Conservation (phyloP, 208 protist genomes). For the Herpetomonas tarakana region DNA sequence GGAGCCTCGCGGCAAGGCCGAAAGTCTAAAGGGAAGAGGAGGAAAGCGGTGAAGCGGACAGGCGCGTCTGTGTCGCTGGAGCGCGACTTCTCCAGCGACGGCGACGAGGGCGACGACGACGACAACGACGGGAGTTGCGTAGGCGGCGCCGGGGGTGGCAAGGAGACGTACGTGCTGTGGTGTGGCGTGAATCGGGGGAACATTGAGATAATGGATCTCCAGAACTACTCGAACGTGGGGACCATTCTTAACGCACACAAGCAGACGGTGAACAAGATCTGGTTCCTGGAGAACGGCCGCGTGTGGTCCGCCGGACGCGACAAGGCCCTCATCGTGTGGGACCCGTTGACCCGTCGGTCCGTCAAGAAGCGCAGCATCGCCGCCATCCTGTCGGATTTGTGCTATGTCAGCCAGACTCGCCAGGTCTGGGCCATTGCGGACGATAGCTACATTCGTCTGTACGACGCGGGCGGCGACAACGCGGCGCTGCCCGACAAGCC, state of each 20-base stretch:
- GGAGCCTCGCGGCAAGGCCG: constrained; percentile 11
- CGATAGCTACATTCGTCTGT: constrained; percentile 79
- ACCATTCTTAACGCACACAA: constrained; percentile 64
- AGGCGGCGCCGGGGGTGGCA: not conserved
- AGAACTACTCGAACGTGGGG: constrained; percentile 34
- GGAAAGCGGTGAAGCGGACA: constrained; percentile 1
- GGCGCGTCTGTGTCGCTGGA: not conserved
- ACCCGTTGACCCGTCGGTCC: constrained; percentile 70
- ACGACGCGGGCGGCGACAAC: constrained; percentile 72
- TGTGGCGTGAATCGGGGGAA: constrained; percentile 71
- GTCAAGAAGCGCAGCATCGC: constrained; percentile 83
- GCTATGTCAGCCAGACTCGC: constrained; percentile 46
- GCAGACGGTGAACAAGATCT: constrained; percentile 69
- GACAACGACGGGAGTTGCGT: not conserved
- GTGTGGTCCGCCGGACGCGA: constrained; percentile 86
- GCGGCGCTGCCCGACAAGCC: constrained; percentile 30
- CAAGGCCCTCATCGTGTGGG: constrained; percentile 83
- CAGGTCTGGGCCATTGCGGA: constrained; percentile 80
- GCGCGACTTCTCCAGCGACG: constrained; percentile 12
- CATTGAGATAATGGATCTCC: constrained; percentile 72
- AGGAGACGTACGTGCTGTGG: constrained; percentile 51
- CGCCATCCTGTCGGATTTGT: constrained; percentile 65
- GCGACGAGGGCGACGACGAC: not conserved
- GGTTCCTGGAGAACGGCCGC: constrained; percentile 64
- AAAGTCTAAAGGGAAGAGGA: constrained; percentile 4